Evolutionary conservation across 257 asterid species (phyloP), one percentile per base, ranked within the genome.

Genomic region (Jacaranda mimosifolia): DNA sequence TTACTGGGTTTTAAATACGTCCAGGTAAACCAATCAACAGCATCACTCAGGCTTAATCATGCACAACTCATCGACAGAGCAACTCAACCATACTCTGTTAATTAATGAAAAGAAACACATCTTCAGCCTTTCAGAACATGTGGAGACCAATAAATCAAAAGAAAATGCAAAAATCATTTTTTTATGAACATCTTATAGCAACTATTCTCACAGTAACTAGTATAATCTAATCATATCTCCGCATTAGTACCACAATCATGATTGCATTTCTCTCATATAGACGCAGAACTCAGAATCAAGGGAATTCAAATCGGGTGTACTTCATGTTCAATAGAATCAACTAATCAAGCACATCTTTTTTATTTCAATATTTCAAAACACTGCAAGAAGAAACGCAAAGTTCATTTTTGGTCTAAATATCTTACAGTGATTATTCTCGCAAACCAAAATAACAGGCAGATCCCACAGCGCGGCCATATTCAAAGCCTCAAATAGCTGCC

Each of bases 381-480:
- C 70, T 36, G 32, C 53, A 39, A 64, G n/a, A 69, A 45, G 48
- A 59, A 68, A 35, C 10, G 18, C 35, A 77, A 57, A 72, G 36
- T 56, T 15, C 13, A 68, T 26, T 26, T 26, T 2, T 26, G 32
- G 32, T 0, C 1, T 2, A 26, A 26, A 26, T 36, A 76, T 45
- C 97, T 87, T 87, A 95, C 99, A 95, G 85, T 95, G 99, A 74
- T 95, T 95, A 77, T 95, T 95, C 89, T 95, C 99, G 88, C 99
- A 95, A 78, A 95, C 97, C 80, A 95, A 80, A 78, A 95, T 95
- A 0, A 97, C 99, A 10, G 99, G 98, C 72, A 95, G 91, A 89
- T 93, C 98, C 98, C 97, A 90, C 57, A 95, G 87, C 12, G 99
- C 99, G 6, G 99, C 93, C 94, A 95, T 95, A 75, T 95, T 95